Conservation (phyloP, 2,329 filamentous ascomycete genomes). For the Verticillium longisporum region DNA sequence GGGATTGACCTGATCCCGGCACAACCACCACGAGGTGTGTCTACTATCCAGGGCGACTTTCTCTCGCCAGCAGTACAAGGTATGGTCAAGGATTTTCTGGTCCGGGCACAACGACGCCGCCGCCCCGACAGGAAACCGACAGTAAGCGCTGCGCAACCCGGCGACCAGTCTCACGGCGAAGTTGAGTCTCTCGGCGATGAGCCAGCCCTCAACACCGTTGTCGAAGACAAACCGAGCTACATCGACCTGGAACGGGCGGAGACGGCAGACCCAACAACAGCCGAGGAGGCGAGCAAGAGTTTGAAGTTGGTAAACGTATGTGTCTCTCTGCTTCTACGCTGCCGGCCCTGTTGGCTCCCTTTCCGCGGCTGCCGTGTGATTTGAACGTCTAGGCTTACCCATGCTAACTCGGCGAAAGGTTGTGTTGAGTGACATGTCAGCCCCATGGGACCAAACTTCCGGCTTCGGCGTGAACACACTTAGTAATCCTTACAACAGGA, state of each 20-base stretch:
- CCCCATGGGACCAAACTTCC: constrained; percentile 78
- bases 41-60: constrained; percentile 92
- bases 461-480: constrained; percentile 81
- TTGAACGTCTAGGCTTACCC: not conserved
- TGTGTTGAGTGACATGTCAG: constrained; percentile 98
- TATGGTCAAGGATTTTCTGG: constrained; percentile 70
- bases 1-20: constrained; percentile 94
- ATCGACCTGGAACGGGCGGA: constrained; percentile 56
- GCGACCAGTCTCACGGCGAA: constrained; percentile 14
- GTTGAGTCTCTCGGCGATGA: constrained; percentile 7
- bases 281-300: constrained; percentile 12
- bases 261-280: constrained; percentile 21
- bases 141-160: constrained; percentile 6
- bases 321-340: constrained; percentile 6
- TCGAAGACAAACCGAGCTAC: constrained; percentile 48
- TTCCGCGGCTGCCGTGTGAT: not conserved
- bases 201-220: constrained; percentile 13
- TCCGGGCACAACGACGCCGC: constrained; percentile 48
- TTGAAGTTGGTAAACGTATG: constrained; percentile 61
- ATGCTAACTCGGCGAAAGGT: constrained; percentile 39
- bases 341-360: not conserved
- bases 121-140: constrained; percentile 12
- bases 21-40: constrained; percentile 85
- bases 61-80: constrained; percentile 66
- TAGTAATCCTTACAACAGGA: constrained; percentile 94